These are phyloP conservation scores for Aspergillus sp. DNA, from an alignment of 2,329 filamentous ascomycete genomes.

Conservation along the genomic window DNA sequence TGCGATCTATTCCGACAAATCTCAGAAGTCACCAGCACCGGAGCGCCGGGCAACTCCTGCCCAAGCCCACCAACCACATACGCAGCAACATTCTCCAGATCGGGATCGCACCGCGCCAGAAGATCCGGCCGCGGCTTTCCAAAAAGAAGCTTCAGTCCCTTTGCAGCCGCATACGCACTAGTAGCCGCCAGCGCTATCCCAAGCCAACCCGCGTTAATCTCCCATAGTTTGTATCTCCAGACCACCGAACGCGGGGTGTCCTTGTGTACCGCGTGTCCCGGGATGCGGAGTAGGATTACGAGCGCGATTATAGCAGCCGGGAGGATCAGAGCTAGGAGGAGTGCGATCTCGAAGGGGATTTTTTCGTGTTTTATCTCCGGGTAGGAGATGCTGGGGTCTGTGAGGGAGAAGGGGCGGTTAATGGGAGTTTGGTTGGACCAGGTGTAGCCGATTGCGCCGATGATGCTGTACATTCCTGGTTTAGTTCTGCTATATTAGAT, in stretches of 20 bases:
- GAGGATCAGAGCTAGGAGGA: conserved; percentile 55
- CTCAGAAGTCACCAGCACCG: conserved; percentile 63
- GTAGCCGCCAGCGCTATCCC: conserved; percentile 69
- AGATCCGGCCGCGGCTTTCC: conserved; percentile 60
- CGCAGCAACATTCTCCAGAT: conserved; percentile 55
- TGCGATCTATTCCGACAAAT: conserved; percentile 66
- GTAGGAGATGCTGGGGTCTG: conserved; percentile 72
- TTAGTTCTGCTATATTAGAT: not conserved
- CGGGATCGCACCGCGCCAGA: conserved; percentile 66
- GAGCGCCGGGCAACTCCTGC: conserved; percentile 46
- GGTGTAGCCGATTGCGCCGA: conserved; percentile 53
- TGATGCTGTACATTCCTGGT: conserved; percentile 35
- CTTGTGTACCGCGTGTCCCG: conserved; percentile 60
- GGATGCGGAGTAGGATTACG: conserved; percentile 62
- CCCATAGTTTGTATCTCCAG: conserved; percentile 82
- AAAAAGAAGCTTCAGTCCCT: conserved; percentile 71
- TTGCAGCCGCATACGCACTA: conserved; percentile 70
- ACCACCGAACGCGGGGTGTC: conserved; percentile 58
- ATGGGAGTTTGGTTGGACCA: conserved; percentile 58
- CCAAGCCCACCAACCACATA: conserved; percentile 59
- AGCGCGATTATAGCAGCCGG: conserved; percentile 64
- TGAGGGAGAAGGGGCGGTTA: conserved; percentile 63
- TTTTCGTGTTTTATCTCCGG: conserved; percentile 66
- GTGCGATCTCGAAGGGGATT: conserved; percentile 59
- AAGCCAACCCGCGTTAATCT: conserved; percentile 78